These are phyloP conservation scores for Samsoniella hepiali DNA, from an alignment of 2,329 filamentous ascomycete genomes.

Conservation along the genomic window DNA sequence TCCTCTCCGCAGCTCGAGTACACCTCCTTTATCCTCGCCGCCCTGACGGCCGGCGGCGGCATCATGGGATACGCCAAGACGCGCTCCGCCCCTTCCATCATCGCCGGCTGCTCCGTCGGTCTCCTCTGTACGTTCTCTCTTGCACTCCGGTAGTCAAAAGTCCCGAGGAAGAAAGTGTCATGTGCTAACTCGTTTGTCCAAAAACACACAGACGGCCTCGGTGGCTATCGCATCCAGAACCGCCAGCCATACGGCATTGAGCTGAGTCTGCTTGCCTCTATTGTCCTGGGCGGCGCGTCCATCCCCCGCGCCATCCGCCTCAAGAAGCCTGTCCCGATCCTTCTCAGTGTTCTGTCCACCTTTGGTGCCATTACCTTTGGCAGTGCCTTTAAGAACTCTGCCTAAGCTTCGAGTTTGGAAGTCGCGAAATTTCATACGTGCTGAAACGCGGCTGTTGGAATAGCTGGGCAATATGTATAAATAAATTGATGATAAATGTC, in stretches of 20 bases:
- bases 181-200: neutral
- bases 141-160: no score
- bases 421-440: neutral
- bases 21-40: conserved; percentile 74
- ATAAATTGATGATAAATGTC: conserved; percentile 11
- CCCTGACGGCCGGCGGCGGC: conserved; percentile 81
- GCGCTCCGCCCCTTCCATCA: conserved; percentile 80
- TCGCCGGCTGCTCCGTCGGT: conserved; percentile 81
- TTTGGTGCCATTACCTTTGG: conserved; percentile 81
- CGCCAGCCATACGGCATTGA: conserved; percentile 79
- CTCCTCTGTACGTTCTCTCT: conserved; percentile 48
- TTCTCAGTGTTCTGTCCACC: conserved; percentile 72
- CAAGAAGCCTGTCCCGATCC: conserved; percentile 78
- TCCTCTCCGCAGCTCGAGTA: conserved; percentile 34
- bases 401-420: conserved; percentile 27
- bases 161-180: neutral
- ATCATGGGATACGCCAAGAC: conserved; percentile 83
- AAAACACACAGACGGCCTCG: conserved; percentile 60
- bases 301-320: conserved; percentile 83
- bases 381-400: conserved; percentile 53
- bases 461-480: conserved; percentile 7
- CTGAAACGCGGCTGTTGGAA: neutral
- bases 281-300: conserved; percentile 78
- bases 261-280: conserved; percentile 79
- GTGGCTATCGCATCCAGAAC: conserved; percentile 75